A percentile compares a stretch with the other conserved stretches of the same genome.
phyloP scores from a whole-genome alignment of 78 protist species.

The Dictyostelium brefeldianum region DNA sequence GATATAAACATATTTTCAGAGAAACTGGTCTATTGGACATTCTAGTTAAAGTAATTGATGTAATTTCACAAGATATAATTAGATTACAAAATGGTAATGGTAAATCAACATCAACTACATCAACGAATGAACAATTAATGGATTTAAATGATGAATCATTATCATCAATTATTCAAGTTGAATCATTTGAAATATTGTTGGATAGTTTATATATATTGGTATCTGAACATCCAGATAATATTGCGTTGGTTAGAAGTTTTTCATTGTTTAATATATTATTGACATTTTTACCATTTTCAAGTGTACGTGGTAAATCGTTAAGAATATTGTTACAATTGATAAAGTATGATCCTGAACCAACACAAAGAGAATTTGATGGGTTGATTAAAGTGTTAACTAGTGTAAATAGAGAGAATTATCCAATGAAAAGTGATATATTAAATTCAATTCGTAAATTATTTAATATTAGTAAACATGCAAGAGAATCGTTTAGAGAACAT shows the following conservation, averaged over 20 bases:
- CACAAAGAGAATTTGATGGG: conserved; percentile 72
- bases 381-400: conserved; percentile 51
- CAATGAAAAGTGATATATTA: conserved; percentile 68
- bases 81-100: neutral
- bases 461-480: conserved; percentile 40
- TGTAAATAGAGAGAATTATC: conserved; percentile 1
- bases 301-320: conserved; percentile 50
- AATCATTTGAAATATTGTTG: conserved; percentile 55
- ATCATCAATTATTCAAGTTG: neutral
- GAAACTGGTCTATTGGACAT: conserved; percentile 74
- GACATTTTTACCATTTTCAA: conserved; percentile 47
- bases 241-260: conserved; percentile 45
- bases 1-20: conserved; percentile 75
- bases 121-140: neutral
- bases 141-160: conserved; percentile 3
- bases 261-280: conserved; percentile 50
- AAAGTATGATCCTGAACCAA: conserved; percentile 58
- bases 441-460: conserved; percentile 60
- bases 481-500: conserved; percentile 77
- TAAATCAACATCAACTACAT: conserved; percentile 7
- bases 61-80: conserved; percentile 23
- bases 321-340: conserved; percentile 64
- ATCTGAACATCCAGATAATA: conserved; percentile 74
- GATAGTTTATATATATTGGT: conserved; percentile 54
- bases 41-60: conserved; percentile 50